Evolutionary conservation across 2,329 filamentous ascomycete species (phyloP).

Genomic region (Neopestalotiopsis sp.): DNA sequence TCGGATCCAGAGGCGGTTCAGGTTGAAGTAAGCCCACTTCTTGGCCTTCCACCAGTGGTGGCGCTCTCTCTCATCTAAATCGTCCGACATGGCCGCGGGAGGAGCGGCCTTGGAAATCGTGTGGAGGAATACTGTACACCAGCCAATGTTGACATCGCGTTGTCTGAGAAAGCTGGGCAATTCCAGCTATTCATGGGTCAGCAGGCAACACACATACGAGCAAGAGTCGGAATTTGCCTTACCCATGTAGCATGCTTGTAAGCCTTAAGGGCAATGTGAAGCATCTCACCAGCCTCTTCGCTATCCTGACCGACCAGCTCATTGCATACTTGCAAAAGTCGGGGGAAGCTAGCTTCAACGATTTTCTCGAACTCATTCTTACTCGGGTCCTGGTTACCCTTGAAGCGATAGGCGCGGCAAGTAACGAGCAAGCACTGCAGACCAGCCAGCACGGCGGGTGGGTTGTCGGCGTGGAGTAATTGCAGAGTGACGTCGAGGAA

Average conservation of each 20-base stretch:
- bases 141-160: conserved; percentile 85
- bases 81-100: conserved; percentile 77
- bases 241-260: conserved; percentile 99
- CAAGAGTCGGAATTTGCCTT: conserved; percentile 40
- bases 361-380: conserved; percentile 92
- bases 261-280: conserved; percentile 91
- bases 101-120: conserved; percentile 88
- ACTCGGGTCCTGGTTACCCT: conserved; percentile 75
- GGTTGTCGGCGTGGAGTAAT: conserved; percentile 85
- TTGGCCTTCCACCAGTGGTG: conserved; percentile 99
- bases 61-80: conserved; percentile 82
- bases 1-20: conserved; percentile 93
- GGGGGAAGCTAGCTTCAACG: conserved; percentile 87
- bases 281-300: conserved; percentile 94
- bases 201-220: conserved; percentile 5
- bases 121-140: conserved; percentile 94
- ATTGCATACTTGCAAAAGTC: conserved; percentile 84
- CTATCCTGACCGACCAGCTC: conserved; percentile 89
- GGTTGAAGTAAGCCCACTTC: conserved; percentile 98
- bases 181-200: conserved; percentile 70
- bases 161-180: conserved; percentile 79
- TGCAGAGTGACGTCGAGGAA: conserved; percentile 94
- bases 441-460: conserved; percentile 87
- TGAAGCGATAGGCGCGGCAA: conserved; percentile 95
- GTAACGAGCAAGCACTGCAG: conserved; percentile 93